Evolutionary conservation across 2,329 filamentous ascomycete species (phyloP).

Genomic region (Cordyceps tenuipes): DNA sequence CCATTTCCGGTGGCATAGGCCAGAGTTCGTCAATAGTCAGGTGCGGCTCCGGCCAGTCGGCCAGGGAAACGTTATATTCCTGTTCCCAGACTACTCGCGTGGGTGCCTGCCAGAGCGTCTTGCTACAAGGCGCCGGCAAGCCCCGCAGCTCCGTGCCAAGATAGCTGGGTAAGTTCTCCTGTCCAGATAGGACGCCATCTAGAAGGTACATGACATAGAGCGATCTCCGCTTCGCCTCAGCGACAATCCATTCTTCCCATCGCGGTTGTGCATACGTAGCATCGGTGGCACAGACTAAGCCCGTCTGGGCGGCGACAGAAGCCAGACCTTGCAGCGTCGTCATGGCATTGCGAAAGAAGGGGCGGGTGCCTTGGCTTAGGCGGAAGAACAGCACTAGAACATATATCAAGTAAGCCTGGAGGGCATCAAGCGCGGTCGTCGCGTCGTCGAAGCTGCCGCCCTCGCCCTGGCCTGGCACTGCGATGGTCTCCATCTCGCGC

Average conservation of each 20-base stretch:
- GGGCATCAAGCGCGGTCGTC: slow-evolving; percentile 29
- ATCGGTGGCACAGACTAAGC: slow-evolving; percentile 38
- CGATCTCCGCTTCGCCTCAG: slow-evolving; percentile 43
- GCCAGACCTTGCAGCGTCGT: slow-evolving; percentile 44
- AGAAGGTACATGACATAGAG: slow-evolving; percentile 46
- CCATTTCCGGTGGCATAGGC: slow-evolving; percentile 27
- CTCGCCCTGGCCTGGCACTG: background rate
- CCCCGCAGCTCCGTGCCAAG: slow-evolving; percentile 40
- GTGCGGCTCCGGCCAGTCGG: slow-evolving; percentile 31
- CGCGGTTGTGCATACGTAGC: slow-evolving; percentile 28
- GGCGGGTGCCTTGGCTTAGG: slow-evolving; percentile 16
- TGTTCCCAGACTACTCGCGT: slow-evolving; percentile 32
- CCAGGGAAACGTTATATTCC: slow-evolving; percentile 33
- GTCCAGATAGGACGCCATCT: slow-evolving; percentile 37
- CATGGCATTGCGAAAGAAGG: slow-evolving; percentile 34
- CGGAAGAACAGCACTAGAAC: slow-evolving; percentile 39
- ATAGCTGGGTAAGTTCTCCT: slow-evolving; percentile 37
- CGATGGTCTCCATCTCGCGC: slow-evolving; percentile 4
- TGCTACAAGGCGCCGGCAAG: slow-evolving; percentile 33
- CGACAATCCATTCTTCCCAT: slow-evolving; percentile 47
- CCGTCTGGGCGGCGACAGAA: slow-evolving; percentile 28
- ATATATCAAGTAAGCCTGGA: slow-evolving; percentile 48
- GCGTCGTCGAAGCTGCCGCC: background rate
- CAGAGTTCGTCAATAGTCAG: slow-evolving; percentile 45
- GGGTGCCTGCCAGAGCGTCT: slow-evolving; percentile 34